Evolutionary conservation across 2,329 filamentous ascomycete genomes (phyloP).

Genomic region (Mariannaea elegans): DNA sequence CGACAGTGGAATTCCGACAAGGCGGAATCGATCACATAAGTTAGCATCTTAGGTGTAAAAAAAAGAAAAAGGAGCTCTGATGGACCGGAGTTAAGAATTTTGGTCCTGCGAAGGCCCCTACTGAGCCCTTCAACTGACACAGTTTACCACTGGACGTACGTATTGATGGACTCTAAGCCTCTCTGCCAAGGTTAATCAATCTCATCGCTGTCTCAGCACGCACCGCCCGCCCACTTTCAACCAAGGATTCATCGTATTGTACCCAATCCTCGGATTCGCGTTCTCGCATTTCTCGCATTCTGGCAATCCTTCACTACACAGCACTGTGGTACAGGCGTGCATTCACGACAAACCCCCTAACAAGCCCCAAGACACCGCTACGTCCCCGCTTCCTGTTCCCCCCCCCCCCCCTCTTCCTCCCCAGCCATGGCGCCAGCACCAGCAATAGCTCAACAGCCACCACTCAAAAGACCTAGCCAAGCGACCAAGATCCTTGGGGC

Average conservation of each 20-base stretch:
- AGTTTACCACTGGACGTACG: background rate
- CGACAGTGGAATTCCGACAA: constrained; percentile 6
- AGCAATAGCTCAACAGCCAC: background rate
- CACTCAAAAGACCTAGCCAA: background rate
- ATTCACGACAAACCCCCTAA: background rate
- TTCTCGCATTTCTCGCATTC: constrained; percentile 18
- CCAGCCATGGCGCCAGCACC: background rate
- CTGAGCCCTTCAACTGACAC: no score
- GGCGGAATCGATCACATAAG: constrained; percentile 6
- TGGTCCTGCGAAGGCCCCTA: no score
- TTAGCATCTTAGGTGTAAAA: no score
- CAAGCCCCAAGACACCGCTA: background rate
- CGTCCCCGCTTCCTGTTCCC: background rate
- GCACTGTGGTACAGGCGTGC: background rate
- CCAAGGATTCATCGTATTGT: background rate
- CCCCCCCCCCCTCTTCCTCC: background rate
- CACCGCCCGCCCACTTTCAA: background rate
- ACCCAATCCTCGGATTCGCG: constrained; percentile 15
- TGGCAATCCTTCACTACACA: background rate
- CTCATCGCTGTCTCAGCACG: background rate
- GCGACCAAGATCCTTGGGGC: background rate
- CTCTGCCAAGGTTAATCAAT: background rate
- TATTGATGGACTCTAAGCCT: background rate
- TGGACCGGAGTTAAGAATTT: no score
- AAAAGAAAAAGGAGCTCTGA: background rate